Evolutionary conservation across 768 basidiomycete genomes (phyloP), one percentile per base, ranked within the genome.

Genomic region (Harrya chromipes): DNA sequence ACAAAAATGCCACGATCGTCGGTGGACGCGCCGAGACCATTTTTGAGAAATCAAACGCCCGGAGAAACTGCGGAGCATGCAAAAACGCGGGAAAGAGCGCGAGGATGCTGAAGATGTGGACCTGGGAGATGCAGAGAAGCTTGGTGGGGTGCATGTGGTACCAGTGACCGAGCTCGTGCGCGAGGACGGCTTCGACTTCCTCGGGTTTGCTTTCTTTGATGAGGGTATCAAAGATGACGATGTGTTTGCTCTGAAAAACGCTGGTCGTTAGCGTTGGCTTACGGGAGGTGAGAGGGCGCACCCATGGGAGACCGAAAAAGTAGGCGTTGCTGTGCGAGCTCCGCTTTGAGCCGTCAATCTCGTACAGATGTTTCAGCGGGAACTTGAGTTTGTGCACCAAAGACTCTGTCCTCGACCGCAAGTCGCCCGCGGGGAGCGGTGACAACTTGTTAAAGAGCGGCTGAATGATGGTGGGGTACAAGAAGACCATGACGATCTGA

Each of bases 141-240:
- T 97, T 93, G 53, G 86, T 85, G 1, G 93, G 90, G 74, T 98
- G 95, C 58, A 84, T 77, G 72, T 83, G 83, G 63, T 87, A 90
- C 94, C 95, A 98, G 72, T 98, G 95, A 0, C 95, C 95, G 31
- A 97, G 86, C 60, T 97, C 94, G 68, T 98, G 94, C 0, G 93
- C 93, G 37, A 97, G 80, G n/a, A 99, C 93, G 27, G 97, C 95
- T 59, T 97, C 95, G 24, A 99, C 92, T 67, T 97, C 92, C 21
- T 91, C 89, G 0, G 94, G 81, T 59, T 85, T 82, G 67, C 83
- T 87, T 61, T 97, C 83, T 63, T 94, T 85, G 69, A 98, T 93
- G 56, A 99, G 80, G 0, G 95, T 98, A 60, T 99, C 97, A 61
- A 93, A 99, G 63, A 99, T 88, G 67, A 98, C 93, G 56, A 95